Evolutionary conservation across 2,329 filamentous ascomycete genomes (phyloP), one percentile per base, ranked within the genome.

Genomic region (Alternaria panax): DNA sequence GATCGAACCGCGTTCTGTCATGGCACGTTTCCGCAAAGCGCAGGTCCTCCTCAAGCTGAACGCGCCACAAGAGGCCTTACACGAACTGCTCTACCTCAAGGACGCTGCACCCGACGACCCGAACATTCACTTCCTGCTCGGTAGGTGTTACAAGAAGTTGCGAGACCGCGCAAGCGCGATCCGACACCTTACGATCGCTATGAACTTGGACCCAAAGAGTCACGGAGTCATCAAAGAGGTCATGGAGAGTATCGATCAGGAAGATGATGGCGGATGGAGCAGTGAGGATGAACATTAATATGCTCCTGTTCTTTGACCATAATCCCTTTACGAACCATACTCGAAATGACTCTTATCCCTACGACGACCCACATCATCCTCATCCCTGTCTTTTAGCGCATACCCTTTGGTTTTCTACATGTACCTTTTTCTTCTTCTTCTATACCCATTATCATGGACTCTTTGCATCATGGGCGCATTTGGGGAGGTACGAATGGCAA

Each of bases 121-220:
- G 5, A 96, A 93, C 71, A 93, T 99, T 36, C 95, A 97, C 80
- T 99, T 97, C 81, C 82, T 97, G 63, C 87, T 99, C 38, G 96
- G 93, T 20, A 92, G 92, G 75, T 85, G 87, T 58, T 87, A 87
- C 77, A 89, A 88, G 77, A 84, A 82, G 67, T 67, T 88, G 57
- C 78, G 82, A 28, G 82, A 88, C 59, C 85, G 85, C 69, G 88
- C 88, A 62, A 85, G 88, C 70, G 93, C 95, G n/a, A 91, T 99
- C 60, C 89, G 90, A 60, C 92, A 97, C 78, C 96, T 96, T 76
- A 99, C 95, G 7, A 94, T 93, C 77, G 95, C 95, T 18, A 82
- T 98, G 73, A 97, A 97, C 78, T 82, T 99, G 72, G 95, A 99
- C 82, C 95, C 94, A 28, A 98, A 98, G 89, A 94, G 94, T 70